Percentiles rank a stretch among this genome's conserved stretches.
Evolutionary conservation across 768 basidiomycete genomes (phyloP).

Genomic region (Lentinula edodes): DNA sequence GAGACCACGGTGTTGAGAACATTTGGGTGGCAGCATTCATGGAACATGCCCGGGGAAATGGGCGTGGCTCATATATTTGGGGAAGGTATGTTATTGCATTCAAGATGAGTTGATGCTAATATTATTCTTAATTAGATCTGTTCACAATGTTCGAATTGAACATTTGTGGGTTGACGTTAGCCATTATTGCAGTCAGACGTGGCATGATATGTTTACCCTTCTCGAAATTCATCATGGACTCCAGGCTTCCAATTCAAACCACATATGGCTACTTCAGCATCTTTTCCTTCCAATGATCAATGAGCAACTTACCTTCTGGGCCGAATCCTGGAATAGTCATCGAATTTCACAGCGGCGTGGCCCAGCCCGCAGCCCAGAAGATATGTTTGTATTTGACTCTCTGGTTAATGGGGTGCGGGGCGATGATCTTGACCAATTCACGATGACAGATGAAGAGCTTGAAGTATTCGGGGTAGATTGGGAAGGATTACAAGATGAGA

Average conservation of each 20-base stretch:
- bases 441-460: constrained; percentile 12
- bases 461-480: constrained; percentile 13
- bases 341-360: too few species aligned
- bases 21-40: constrained; percentile 1
- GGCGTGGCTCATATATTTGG: constrained; percentile 7
- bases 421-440: constrained; percentile 3
- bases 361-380: too few species aligned
- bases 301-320: too few species aligned
- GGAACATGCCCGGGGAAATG: not conserved
- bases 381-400: too few species aligned
- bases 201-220: constrained; percentile 24
- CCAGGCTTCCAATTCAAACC: too few species aligned
- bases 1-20: constrained; percentile 6
- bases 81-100: not conserved
- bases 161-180: too few species aligned
- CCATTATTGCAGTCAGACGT: constrained; percentile 21
- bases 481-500: constrained; percentile 17
- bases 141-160: not conserved
- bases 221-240: too few species aligned
- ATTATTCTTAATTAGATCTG: constrained; percentile 4
- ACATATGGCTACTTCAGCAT: too few species aligned
- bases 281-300: too few species aligned
- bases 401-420: constrained; percentile 11
- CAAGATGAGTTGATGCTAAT: not conserved
- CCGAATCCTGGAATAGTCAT: too few species aligned